These are phyloP conservation scores for Paraphoma sp. DNA, from an alignment of 2,329 filamentous ascomycete species.

Conservation along the genomic window DNA sequence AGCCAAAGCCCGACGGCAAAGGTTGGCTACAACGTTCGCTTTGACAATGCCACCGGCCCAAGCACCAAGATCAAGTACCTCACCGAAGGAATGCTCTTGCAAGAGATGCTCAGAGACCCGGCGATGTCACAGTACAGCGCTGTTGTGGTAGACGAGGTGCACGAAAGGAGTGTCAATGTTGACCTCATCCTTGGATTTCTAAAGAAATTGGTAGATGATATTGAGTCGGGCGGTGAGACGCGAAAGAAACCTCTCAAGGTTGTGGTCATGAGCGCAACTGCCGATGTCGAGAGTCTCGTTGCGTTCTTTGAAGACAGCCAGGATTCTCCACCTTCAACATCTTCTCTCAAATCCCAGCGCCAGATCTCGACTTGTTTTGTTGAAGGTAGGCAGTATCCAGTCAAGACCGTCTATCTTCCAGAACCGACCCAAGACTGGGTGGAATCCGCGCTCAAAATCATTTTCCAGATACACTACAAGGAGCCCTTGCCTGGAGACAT, in stretches of 20 bases:
- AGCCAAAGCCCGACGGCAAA: conserved; percentile 64
- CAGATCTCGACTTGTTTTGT: conserved; percentile 67
- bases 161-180: conserved; percentile 89
- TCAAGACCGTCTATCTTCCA: conserved; percentile 76
- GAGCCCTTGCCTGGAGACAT: conserved; percentile 95
- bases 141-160: conserved; percentile 93
- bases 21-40: conserved; percentile 94
- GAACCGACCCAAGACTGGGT: conserved; percentile 81
- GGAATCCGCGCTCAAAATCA: conserved; percentile 78
- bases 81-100: conserved; percentile 94
- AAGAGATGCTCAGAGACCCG: conserved; percentile 89
- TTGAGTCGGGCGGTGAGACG: conserved; percentile 70
- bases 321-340: conserved; percentile 2
- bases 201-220: conserved; percentile 72
- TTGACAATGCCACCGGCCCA: conserved; percentile 84
- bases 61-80: conserved; percentile 91
- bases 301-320: conserved; percentile 69
- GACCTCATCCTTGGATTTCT: conserved; percentile 90
- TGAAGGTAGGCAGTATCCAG: conserved; percentile 85
- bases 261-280: conserved; percentile 96
- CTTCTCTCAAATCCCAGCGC: neutral
- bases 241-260: conserved; percentile 73
- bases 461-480: conserved; percentile 85
- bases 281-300: conserved; percentile 80
- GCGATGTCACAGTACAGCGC: conserved; percentile 84